Base-by-base conservation (phyloP, 192 early-diverging fungal genomes). In the Coemansia sp. region DNA sequence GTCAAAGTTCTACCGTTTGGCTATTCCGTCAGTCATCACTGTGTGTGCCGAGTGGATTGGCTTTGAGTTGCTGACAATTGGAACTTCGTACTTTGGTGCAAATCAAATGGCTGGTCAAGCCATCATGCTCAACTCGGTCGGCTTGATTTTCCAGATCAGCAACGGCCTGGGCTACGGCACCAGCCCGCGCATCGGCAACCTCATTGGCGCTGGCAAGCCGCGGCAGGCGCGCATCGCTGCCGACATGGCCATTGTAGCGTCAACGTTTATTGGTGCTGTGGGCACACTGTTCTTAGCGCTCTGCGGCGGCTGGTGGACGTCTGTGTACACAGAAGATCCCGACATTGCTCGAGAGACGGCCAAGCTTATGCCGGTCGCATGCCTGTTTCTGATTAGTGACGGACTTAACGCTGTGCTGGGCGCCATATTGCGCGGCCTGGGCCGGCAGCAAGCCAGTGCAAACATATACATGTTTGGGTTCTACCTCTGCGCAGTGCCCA, bases 21-120 rank as follows among this genome's bases (percentile, higher is more conserved):
- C 91, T 3, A 50, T 92, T 11, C 92, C 94, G 0, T 89, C 90
- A 0, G 83, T 92, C n/a, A 61, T 91, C 37, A 95, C 93, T 86
- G 80, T 88, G 12, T 86, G 88, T 55, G 76, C 84, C 15, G 92
- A 93, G 63, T 93, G 92, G 92, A 84, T 88, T 83, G 83, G 84
- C n/a, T 90, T 90, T 76, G 89, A 92, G 68, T 64, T 87, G 4
- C 74, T 90, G 2, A 84, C 88, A 7, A 58, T 92, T 41, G 83
- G 85, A 2, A 84, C 91, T 5, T 92, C 91, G 22, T 86, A 89
- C 54, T 75, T 98, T 24, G 93, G 94, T 17, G 84, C 85, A 1
- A 56, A 70, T 17, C 73, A 83, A 32, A 74, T 24, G 86, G 92
- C 94, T 11, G 89, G 90, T 7, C 94, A 98, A 57, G 86, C 87